Conservation (phyloP, 345 rosid species). For the Eucalyptus polyanthemos region DNA sequence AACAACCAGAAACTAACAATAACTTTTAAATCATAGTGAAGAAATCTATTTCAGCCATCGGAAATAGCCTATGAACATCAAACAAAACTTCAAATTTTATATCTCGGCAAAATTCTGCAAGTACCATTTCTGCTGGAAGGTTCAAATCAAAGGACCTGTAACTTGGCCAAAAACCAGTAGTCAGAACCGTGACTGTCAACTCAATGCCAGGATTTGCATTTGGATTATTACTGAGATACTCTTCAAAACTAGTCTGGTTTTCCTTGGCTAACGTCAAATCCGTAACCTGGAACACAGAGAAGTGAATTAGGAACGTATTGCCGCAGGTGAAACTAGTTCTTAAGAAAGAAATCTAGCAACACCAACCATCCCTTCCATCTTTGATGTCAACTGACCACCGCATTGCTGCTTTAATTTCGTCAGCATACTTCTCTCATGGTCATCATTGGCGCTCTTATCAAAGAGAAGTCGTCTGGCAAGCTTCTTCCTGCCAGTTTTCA, state of each 20-base stretch:
- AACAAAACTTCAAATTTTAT: slow-evolving; percentile 6
- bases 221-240: slow-evolving; percentile 47
- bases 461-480: slow-evolving; percentile 45
- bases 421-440: slow-evolving; percentile 58
- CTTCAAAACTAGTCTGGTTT: slow-evolving; percentile 60
- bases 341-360: not conserved
- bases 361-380: slow-evolving; percentile 72
- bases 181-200: slow-evolving; percentile 67
- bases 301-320: too few species aligned
- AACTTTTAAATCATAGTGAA: not conserved
- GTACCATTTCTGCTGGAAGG: slow-evolving; percentile 75
- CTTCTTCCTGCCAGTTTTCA: slow-evolving; percentile 39
- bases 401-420: slow-evolving; percentile 66
- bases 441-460: slow-evolving; percentile 50
- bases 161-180: slow-evolving; percentile 90
- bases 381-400: slow-evolving; percentile 71
- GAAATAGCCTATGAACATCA: not conserved
- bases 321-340: not conserved
- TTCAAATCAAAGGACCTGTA: slow-evolving; percentile 69
- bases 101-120: not conserved
- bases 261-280: slow-evolving; percentile 83
- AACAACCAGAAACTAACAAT: not conserved
- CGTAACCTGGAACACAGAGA: slow-evolving; percentile 27
- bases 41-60: not conserved
- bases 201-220: slow-evolving; percentile 61